phyloP scores from a whole-genome alignment of 495 filamentous ascomycete genomes.

The Tirmania nivea region DNA sequence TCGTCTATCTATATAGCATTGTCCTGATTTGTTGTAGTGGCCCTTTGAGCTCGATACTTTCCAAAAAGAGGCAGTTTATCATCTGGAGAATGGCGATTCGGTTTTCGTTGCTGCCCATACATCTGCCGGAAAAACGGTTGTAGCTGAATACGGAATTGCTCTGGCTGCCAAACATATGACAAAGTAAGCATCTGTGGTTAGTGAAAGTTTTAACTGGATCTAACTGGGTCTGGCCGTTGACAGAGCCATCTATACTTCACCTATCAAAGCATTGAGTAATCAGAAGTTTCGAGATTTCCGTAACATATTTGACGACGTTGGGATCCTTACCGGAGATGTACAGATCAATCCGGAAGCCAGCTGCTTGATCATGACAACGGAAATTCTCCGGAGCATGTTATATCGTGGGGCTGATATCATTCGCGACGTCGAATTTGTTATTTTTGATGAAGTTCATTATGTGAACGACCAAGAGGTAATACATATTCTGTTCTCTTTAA shows the following conservation, averaged over 20 bases:
- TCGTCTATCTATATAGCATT: background rate
- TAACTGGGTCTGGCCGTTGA: conserved; percentile 1
- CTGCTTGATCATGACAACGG: conserved; percentile 97
- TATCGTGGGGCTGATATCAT: conserved; percentile 93
- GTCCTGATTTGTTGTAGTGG: conserved; percentile 29
- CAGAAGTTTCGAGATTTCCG: conserved; percentile 96
- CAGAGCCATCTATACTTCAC: conserved; percentile 82
- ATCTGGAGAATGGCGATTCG: conserved; percentile 87
- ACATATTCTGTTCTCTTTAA: background rate
- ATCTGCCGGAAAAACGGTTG: conserved; percentile 93
- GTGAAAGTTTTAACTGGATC: background rate
- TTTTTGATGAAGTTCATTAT: conserved; percentile 98
- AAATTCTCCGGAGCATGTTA: conserved; percentile 94
- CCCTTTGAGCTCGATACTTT: conserved; percentile 95
- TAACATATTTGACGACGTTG: conserved; percentile 74
- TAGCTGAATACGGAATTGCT: conserved; percentile 94
- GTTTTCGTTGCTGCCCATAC: conserved; percentile 99
- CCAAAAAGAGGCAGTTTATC: conserved; percentile 95
- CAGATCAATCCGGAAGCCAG: conserved; percentile 96
- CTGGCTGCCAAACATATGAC: conserved; percentile 95
- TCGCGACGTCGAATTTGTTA: conserved; percentile 93
- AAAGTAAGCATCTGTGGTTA: conserved; percentile 27
- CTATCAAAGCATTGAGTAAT: conserved; percentile 95
- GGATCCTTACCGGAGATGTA: conserved; percentile 91
- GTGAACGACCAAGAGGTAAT: conserved; percentile 73